Base-by-base conservation (phyloP, 192 early-diverging fungal genomes). In the Linnemannia schmuckeri region DNA sequence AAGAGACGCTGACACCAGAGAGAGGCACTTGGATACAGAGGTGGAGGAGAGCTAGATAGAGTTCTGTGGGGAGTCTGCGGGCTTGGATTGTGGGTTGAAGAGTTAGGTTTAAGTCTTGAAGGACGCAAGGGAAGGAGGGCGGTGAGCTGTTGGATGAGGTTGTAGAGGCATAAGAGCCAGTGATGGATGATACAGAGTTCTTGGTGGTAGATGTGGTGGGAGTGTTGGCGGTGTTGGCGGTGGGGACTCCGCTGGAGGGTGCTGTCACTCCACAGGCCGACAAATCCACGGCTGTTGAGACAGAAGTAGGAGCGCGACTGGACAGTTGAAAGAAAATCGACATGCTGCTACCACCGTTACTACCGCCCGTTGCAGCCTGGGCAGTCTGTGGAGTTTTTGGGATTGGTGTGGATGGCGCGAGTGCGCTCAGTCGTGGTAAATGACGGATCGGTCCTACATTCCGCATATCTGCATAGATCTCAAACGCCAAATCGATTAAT, bases 1-100 rank as follows among this genome's bases (percentile, higher is more conserved):
- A 46, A 1, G 83, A 79, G 1, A 61, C 33, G 6, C 38, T 44
- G 20, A 80, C 22, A 42, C 73, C 68, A 5, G 80, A 71, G 37
- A 75, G 40, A 0, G 78, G 78, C 0, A 80, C 78, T 24, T 80
- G 74, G 9, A 76, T 75, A 52, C 83, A 80, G 55, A 85, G 78
- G 47, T 85, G 83, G 13, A 85, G 70, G 12, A 85, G 55, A 1
- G 83, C 83, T 12, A 85, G 74, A 30, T 85, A 85, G 70, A 85
- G 61, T 37, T 85, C 83, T 13, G 35, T 76, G 0, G 83, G 83
- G 15, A 85, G 74, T 2, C 74, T 74, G 30, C 83, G 78, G 3
- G 83, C 83, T 5, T 73, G 75, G 7, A 38, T 20, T 35, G 66
- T 76, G 24, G 78, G 78, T 0, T 49, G 42, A 3, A 85, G 49